Base-by-base conservation (phyloP, 2,329 filamentous ascomycete species). In the Verticillium klebahnii region DNA sequence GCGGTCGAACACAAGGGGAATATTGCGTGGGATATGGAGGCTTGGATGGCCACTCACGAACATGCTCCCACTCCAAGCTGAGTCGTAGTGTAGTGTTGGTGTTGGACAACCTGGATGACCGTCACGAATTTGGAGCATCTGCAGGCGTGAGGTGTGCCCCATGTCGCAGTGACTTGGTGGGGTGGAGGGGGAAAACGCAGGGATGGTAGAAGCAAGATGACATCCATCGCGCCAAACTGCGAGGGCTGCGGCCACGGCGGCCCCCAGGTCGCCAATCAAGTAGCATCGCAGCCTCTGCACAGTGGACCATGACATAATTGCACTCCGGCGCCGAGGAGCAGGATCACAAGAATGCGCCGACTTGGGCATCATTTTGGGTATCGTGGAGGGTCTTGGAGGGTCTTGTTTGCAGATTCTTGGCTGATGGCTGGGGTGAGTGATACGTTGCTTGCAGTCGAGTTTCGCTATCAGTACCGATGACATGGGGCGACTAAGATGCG, bases 191-290 rank as follows among this genome's bases (percentile, higher is more conserved):
- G 67, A 68, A 65, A 63, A 58, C 59, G 56, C 63, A 61, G 64
- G 65, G 66, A 65, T 62, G 61, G 64, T 62, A 61, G 59, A 69
- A 68, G 69, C 66, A 73, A 66, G 68, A 73, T 72, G 71, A 70
- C 71, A 72, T 69, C 66, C 66, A 25, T 52, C 45, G n/a, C 19
- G 45, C 45, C 45, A 52, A 52, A 25, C n/a, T 23, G 19, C 19
- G 45, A 52, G 45, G 19, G n/a, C 12, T 52, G 19, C 45, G 45
- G n/a, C n/a, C 45, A 52, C 19, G n/a, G 19, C n/a, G n/a, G 19
- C 11, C 11, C 45, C 45, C 45, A 52, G 19, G 8, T 52, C 9
- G n/a, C 45, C 45, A 52, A 52, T 52, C 45, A 52, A 52, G 3
- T 19, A 12, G 54, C 14, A 56, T 31, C 54, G 8, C 25, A 12